Conservation (phyloP, 208 protist species). For the Strigomonas oncopelti region DNA sequence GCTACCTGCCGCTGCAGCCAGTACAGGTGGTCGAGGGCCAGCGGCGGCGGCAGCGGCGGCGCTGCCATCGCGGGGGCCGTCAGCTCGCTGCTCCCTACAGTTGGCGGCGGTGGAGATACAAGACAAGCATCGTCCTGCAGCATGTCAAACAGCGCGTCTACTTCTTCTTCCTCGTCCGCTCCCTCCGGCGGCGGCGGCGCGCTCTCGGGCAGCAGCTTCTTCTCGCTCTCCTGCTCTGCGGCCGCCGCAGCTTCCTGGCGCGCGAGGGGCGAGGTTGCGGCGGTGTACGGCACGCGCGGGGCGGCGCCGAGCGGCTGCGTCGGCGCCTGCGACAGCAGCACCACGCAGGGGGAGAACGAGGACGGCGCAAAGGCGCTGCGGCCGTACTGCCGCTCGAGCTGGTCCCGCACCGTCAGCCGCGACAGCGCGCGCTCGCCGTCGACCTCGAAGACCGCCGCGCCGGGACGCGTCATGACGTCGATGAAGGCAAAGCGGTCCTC, state of each 20-base stretch:
- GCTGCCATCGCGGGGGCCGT: neutral
- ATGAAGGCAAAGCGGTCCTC: constrained; percentile 43
- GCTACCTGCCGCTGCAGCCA: constrained; percentile 84
- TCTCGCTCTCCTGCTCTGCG: too few species aligned
- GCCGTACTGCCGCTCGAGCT: constrained; percentile 47
- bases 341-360: neutral
- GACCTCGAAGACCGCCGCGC: constrained; percentile 42
- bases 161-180: neutral
- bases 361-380: neutral
- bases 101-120: neutral
- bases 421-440: constrained; percentile 45
- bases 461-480: constrained; percentile 51
- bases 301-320: constrained; percentile 39
- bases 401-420: constrained; percentile 54
- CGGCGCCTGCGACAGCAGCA: constrained; percentile 20
- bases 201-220: too few species aligned
- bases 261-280: constrained; percentile 21
- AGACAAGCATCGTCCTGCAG: neutral
- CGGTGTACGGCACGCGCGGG: constrained; percentile 34
- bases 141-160: neutral
- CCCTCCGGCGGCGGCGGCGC: neutral
- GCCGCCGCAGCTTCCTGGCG: constrained; percentile 9
- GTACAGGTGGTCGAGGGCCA: constrained; percentile 54
- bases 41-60: constrained; percentile 12
- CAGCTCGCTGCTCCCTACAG: too few species aligned